A percentile compares a stretch with the other conserved stretches of the same genome.
These are phyloP conservation scores for Triadica sebifera DNA, from an alignment of 345 rosid species.

Conservation along the genomic window DNA sequence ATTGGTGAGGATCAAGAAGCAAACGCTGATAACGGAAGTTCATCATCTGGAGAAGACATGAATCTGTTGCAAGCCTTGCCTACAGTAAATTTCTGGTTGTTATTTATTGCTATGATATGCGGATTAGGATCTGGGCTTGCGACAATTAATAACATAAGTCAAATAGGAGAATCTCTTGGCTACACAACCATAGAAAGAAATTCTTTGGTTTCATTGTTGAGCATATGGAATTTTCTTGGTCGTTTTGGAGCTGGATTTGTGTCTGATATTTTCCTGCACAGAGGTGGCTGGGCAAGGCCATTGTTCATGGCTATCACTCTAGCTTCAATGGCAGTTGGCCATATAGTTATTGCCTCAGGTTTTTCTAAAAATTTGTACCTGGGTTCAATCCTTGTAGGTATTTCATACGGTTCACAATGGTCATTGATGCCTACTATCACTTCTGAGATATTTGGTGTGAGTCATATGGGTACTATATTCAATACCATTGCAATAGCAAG, in stretches of 20 bases:
- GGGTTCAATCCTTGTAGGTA: constrained; percentile 69
- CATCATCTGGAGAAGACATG: constrained; percentile 34
- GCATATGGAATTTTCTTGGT: constrained; percentile 93
- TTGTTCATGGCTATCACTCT: constrained; percentile 65
- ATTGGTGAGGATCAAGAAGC: constrained; percentile 19
- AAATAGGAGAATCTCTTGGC: constrained; percentile 76
- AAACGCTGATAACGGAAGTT: constrained; percentile 14
- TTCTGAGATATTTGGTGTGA: constrained; percentile 68
- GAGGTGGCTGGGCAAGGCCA: constrained; percentile 71
- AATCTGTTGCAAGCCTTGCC: constrained; percentile 52
- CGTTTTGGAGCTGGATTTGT: constrained; percentile 80
- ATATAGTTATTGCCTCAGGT: constrained; percentile 67
- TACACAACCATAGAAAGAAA: constrained; percentile 56
- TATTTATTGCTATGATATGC: constrained; percentile 67
- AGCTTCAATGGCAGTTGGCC: constrained; percentile 59
- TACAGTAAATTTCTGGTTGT: constrained; percentile 59
- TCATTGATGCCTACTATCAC: constrained; percentile 79
- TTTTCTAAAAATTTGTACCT: constrained; percentile 55
- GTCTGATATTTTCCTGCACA: constrained; percentile 66
- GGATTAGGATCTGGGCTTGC: constrained; percentile 83
- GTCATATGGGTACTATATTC: constrained; percentile 84
- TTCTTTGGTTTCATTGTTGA: constrained; percentile 69
- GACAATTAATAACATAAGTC: constrained; percentile 71
- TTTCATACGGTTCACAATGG: constrained; percentile 87
- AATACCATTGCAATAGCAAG: constrained; percentile 80